phyloP scores from a whole-genome alignment of 768 basidiomycete genomes.

The Trametes maxima region DNA sequence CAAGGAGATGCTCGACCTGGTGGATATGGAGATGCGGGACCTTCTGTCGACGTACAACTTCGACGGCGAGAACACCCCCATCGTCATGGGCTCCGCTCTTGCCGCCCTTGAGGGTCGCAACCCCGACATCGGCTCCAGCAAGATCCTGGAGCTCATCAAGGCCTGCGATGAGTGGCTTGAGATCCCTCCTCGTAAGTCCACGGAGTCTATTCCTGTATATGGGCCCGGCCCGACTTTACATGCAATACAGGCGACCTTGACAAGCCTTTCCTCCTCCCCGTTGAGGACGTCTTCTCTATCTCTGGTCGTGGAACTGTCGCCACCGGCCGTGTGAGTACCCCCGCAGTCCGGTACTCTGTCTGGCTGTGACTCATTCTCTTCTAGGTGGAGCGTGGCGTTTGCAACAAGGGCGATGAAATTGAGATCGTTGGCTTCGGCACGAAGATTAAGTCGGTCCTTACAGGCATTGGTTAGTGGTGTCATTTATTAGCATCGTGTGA shows the following conservation, averaged over 20 bases:
- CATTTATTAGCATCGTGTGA: conserved; percentile 7
- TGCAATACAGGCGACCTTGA: conserved; percentile 79
- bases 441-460: conserved; percentile 87
- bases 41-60: conserved; percentile 89
- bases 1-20: conserved; percentile 97
- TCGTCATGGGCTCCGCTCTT: conserved; percentile 95
- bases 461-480: conserved; percentile 74
- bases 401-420: conserved; percentile 89
- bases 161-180: conserved; percentile 96
- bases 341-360: neutral
- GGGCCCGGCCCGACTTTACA: neutral
- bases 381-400: conserved; percentile 89
- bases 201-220: neutral
- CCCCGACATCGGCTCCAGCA: conserved; percentile 74
- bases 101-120: conserved; percentile 91
- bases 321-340: conserved; percentile 76
- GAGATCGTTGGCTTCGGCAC: conserved; percentile 89
- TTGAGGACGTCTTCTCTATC: conserved; percentile 98
- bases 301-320: conserved; percentile 98
- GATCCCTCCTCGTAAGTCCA: conserved; percentile 77
- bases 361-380: neutral
- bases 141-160: conserved; percentile 80
- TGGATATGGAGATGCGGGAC: conserved; percentile 99
- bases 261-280: conserved; percentile 94
- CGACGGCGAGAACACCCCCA: conserved; percentile 98